Conservation (phyloP, 805 yeast species). For the Komagataella mondaviorum region DNA sequence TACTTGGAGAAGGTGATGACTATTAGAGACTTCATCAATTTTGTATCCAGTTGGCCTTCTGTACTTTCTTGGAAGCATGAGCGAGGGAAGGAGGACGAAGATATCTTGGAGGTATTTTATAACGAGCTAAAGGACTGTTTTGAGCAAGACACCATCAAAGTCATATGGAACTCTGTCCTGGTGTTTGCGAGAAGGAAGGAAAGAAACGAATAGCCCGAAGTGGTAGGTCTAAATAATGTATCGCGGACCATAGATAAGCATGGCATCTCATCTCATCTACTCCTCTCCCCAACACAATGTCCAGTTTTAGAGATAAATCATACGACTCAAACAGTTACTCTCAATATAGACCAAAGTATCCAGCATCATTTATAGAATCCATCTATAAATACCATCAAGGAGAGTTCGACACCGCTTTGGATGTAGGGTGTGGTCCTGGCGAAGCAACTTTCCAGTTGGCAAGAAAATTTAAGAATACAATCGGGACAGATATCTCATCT, state of each 20-base stretch:
- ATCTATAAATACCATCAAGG: slow-evolving; percentile 23
- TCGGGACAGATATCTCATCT: slow-evolving; percentile 33
- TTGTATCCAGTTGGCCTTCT: background rate
- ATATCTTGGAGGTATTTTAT: slow-evolving; percentile 34
- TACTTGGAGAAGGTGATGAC: background rate
- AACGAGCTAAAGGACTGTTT: slow-evolving; percentile 22
- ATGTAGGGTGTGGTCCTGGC: slow-evolving; percentile 51
- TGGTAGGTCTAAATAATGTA: too few species aligned
- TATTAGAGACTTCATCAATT: background rate
- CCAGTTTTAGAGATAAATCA: slow-evolving; percentile 40
- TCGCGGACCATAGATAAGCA: too few species aligned
- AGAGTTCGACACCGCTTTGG: slow-evolving; percentile 30
- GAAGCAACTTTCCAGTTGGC: slow-evolving; percentile 32
- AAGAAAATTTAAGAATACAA: slow-evolving; percentile 20
- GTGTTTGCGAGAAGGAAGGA: background rate
- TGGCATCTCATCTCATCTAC: too few species aligned
- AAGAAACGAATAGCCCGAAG: slow-evolving; percentile 1
- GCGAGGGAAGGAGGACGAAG: slow-evolving; percentile 21
- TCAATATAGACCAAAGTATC: slow-evolving; percentile 56
- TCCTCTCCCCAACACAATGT: slow-evolving; percentile 24
- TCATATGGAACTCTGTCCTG: background rate
- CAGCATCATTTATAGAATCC: slow-evolving; percentile 29
- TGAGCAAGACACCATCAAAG: background rate
- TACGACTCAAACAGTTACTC: slow-evolving; percentile 43
- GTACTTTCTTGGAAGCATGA: background rate